Conservation (phyloP, 768 basidiomycete species). For the Asterophora parasitica region DNA sequence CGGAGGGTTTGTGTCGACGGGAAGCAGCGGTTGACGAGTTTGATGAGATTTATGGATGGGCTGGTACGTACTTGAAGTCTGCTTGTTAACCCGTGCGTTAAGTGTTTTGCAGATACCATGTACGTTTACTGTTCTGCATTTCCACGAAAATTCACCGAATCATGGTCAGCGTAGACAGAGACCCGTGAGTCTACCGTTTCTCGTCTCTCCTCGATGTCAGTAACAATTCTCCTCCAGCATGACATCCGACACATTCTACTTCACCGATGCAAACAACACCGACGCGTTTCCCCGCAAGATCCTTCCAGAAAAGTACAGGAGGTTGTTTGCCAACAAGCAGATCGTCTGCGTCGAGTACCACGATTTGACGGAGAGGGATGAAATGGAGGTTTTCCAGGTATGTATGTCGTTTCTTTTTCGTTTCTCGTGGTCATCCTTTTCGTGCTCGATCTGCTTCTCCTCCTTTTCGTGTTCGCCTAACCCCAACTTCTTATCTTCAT, state of each 20-base stretch:
- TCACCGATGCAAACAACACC: constrained; percentile 26
- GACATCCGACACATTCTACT: constrained; percentile 49
- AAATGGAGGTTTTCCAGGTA: constrained; percentile 73
- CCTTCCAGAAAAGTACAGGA: constrained; percentile 51
- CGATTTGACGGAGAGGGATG: constrained; percentile 49
- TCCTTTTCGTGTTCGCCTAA: neutral
- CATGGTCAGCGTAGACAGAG: constrained; percentile 14
- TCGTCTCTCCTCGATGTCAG: neutral
- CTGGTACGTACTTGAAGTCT: too few species aligned
- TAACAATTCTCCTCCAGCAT: constrained; percentile 1
- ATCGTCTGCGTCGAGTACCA: constrained; percentile 76
- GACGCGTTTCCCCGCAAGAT: constrained; percentile 4
- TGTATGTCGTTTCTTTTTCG: too few species aligned
- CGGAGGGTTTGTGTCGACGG: constrained; percentile 45
- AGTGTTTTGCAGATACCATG: constrained; percentile 13
- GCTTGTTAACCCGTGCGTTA: neutral
- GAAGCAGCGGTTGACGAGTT: constrained; percentile 64
- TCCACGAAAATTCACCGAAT: constrained; percentile 20
- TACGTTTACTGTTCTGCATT: constrained; percentile 29
- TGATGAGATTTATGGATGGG: constrained; percentile 17
- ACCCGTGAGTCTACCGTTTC: constrained; percentile 8
- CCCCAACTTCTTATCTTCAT: neutral
- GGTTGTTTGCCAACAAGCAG: constrained; percentile 66
- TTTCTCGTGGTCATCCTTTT: too few species aligned
- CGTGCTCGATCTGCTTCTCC: too few species aligned